phyloP scores from a whole-genome alignment of 2,329 filamentous ascomycete genomes.

The Dothidotthia symphoricarpi region DNA sequence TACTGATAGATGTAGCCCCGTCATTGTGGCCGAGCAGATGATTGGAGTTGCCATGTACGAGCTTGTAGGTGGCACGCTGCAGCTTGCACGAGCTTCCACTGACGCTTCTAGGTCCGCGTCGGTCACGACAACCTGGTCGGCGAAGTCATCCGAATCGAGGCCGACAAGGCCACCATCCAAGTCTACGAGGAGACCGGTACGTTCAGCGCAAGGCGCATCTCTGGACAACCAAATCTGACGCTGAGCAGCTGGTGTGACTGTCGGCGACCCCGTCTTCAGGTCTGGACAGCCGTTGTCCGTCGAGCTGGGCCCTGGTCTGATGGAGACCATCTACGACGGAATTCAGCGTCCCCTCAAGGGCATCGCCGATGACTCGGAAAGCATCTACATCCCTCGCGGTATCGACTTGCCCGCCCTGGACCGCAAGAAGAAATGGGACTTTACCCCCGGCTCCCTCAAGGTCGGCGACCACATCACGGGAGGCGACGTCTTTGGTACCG shows the following conservation, averaged over 20 bases:
- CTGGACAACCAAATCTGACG: constrained; percentile 11
- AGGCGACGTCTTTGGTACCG: constrained; percentile 91
- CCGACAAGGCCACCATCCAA: constrained; percentile 94
- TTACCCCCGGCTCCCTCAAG: constrained; percentile 79
- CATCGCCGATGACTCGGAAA: constrained; percentile 73
- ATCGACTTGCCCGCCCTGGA: constrained; percentile 85
- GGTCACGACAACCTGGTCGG: constrained; percentile 89
- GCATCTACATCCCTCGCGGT: constrained; percentile 97
- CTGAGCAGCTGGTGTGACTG: constrained; percentile 82
- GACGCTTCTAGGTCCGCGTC: constrained; percentile 69
- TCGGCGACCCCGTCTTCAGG: constrained; percentile 86
- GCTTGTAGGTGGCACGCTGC: constrained; percentile 60
- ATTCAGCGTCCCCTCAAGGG: constrained; percentile 91
- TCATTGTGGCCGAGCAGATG: constrained; percentile 97
- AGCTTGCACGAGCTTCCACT: constrained; percentile 6
- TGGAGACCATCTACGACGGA: constrained; percentile 99
- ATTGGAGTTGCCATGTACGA: constrained; percentile 99
- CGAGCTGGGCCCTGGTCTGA: constrained; percentile 91
- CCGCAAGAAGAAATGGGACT: constrained; percentile 93
- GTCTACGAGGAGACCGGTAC: constrained; percentile 98
- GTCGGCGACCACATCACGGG: constrained; percentile 96
- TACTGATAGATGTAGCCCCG: constrained; percentile 59
- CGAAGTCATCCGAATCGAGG: constrained; percentile 97
- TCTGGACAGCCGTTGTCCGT: constrained; percentile 96
- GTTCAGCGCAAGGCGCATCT: constrained; percentile 19